phyloP scores from a whole-genome alignment of 768 basidiomycete species.

The Russula vinacea region DNA sequence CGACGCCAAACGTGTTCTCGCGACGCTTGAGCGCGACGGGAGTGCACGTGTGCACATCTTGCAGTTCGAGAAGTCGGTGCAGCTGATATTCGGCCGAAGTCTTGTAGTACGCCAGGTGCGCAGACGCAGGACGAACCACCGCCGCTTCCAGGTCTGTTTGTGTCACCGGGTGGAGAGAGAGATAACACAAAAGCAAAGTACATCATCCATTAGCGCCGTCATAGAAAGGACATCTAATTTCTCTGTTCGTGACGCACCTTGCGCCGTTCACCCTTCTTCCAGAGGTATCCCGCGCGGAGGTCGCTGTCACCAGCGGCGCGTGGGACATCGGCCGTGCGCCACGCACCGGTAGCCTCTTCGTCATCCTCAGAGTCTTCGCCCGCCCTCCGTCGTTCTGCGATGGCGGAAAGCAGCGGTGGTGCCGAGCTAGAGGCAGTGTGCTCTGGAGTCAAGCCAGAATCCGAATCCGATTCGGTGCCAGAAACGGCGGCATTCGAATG shows the following conservation, averaged over 20 bases:
- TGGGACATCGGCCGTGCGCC: slow-evolving; percentile 51
- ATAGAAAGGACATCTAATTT: neutral
- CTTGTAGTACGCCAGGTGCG: slow-evolving; percentile 96
- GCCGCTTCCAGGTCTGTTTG: slow-evolving; percentile 91
- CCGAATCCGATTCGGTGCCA: slow-evolving; percentile 84
- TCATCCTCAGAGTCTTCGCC: slow-evolving; percentile 59
- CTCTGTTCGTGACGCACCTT: slow-evolving; percentile 60
- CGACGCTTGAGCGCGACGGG: slow-evolving; percentile 87
- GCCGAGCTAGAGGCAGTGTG: slow-evolving; percentile 23
- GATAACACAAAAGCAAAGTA: neutral
- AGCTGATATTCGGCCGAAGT: slow-evolving; percentile 92
- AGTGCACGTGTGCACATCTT: slow-evolving; percentile 87
- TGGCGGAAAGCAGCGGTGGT: slow-evolving; percentile 50
- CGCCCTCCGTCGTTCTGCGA: slow-evolving; percentile 63
- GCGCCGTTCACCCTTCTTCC: slow-evolving; percentile 96
- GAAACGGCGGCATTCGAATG: slow-evolving; percentile 46
- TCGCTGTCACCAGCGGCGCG: slow-evolving; percentile 61
- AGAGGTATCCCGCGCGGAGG: slow-evolving; percentile 89
- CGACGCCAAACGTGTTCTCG: slow-evolving; percentile 83
- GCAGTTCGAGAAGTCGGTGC: slow-evolving; percentile 79
- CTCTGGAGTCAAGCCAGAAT: slow-evolving; percentile 62
- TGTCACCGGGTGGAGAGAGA: neutral
- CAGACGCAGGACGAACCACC: slow-evolving; percentile 95
- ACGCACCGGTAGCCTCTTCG: slow-evolving; percentile 72
- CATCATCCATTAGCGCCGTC: slow-evolving; percentile 3